Base-by-base conservation (phyloP, 306 rosid species). In the Cucurbita ficifolia region DNA sequence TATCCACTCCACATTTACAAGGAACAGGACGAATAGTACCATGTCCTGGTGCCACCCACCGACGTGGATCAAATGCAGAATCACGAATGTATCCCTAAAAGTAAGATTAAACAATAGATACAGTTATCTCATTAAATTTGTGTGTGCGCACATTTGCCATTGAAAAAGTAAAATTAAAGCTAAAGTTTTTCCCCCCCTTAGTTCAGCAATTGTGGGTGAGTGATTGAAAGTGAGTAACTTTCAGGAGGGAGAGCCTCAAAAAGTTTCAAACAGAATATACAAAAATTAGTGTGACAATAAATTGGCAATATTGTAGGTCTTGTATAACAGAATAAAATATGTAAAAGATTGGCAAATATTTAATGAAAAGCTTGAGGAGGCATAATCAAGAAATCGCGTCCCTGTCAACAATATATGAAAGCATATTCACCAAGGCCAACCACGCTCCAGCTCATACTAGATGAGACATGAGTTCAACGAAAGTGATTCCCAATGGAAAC, bases 1-100 rank as follows among this genome's bases (percentile, higher is more conserved):
- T 82, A 74, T 91, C 99, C 80, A 94, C 84, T 85, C 85, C 90
- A 51, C 97, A 91, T 76, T 85, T 76, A 83, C 99, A 94, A 72
- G 67, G 74, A 79, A 83, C 88, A 29, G 86, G 64, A 18, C 85
- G 83, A 74, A 87, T 50, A 51, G 86, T 77, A 77, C 19, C 65
- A 71, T 94, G 96, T 76, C 97, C 99, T 0, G 99, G 97, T 78
- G 97, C 97, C 82, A 81, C 81, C 99, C 99, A 94, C 42, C 99
- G 96, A 36, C 96, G 96, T 10, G 97, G 96, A 80, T 94, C 99
- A 81, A 94, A 94, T 60, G 97, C 90, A 55, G 87, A 74, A 74
- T 94, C 97, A 52, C 88, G 88, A 52, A 91, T 84, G 76, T 89
- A 91, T 49, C 87, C 96, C 99, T 93, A 72, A 17, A 73, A 29